Percentiles rank a stretch among this genome's conserved stretches.
Evolutionary conservation across 495 filamentous ascomycete species (phyloP).

Genomic region (Aspergillus affinis): DNA sequence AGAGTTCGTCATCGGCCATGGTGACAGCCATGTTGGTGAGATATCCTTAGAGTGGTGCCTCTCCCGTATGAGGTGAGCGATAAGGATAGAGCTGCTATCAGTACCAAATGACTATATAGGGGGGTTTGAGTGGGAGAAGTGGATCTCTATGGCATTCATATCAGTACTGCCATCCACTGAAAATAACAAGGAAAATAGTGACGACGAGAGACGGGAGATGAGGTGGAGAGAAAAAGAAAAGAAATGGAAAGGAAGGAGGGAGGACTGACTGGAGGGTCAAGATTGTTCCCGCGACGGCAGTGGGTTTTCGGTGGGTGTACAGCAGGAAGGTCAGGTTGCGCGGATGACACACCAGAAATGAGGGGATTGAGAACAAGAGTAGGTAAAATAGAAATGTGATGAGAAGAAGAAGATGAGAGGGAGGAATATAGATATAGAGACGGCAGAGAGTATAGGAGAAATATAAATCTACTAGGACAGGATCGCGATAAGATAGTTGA

Average conservation of each 20-base stretch:
- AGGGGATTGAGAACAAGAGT: not conserved
- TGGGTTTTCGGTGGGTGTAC: not conserved
- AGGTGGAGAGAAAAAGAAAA: slow-evolving; percentile 5
- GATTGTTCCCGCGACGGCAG: slow-evolving; percentile 4
- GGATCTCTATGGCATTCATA: slow-evolving; percentile 7
- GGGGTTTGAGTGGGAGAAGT: slow-evolving; percentile 1
- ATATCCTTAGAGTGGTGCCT: slow-evolving; percentile 18
- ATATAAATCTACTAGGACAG: slow-evolving; percentile 2
- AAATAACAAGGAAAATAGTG: not conserved
- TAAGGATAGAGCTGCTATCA: slow-evolving; percentile 28
- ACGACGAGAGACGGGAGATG: not conserved
- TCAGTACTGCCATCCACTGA: slow-evolving; percentile 8
- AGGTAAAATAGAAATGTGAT: not conserved
- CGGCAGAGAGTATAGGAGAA: slow-evolving; percentile 3
- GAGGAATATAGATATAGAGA: not conserved
- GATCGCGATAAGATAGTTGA: slow-evolving; percentile 2
- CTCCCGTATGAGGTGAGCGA: slow-evolving; percentile 13
- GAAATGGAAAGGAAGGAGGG: not conserved
- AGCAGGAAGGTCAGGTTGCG: slow-evolving; percentile 3
- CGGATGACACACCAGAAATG: not conserved
- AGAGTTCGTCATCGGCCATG: slow-evolving; percentile 45
- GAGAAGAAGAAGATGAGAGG: slow-evolving; percentile 2
- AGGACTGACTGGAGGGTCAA: slow-evolving; percentile 15
- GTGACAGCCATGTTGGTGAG: slow-evolving; percentile 35
- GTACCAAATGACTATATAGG: slow-evolving; percentile 18